Conservation (phyloP, 768 basidiomycete species). For the Lentinus brumalis region DNA sequence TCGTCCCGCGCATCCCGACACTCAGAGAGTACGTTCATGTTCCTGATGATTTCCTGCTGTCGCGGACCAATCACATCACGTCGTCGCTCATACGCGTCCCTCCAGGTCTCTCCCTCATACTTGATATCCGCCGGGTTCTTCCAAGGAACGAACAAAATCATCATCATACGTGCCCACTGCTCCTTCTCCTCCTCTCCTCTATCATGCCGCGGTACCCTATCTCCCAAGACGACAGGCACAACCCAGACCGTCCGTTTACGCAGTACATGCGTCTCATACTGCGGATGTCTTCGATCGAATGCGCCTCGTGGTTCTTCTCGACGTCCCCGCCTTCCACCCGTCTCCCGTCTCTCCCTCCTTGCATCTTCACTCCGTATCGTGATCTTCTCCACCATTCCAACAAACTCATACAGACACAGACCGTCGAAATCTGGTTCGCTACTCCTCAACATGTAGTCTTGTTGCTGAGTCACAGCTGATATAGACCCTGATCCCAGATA, state of each 20-base stretch:
- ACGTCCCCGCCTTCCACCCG: no score
- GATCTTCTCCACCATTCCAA: neutral
- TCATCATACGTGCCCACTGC: neutral
- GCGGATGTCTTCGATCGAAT: neutral
- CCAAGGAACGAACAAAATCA: neutral
- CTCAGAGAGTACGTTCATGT: neutral
- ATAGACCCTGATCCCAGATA: neutral
- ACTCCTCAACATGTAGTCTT: neutral
- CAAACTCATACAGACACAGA: neutral
- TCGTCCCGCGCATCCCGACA: no score
- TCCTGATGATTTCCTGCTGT: neutral
- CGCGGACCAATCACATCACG: neutral
- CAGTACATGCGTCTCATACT: neutral
- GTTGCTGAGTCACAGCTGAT: neutral
- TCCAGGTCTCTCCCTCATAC: no score
- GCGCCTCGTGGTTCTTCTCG: neutral
- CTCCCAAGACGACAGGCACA: slow-evolving; percentile 10
- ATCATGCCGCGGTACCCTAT: neutral
- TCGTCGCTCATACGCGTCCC: neutral
- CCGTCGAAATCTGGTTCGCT: neutral
- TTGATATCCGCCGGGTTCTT: no score
- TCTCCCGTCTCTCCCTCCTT: neutral
- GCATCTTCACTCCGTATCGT: neutral
- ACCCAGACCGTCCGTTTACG: neutral
- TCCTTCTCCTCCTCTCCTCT: neutral